Base-by-base conservation (phyloP, 148 eudicot species). In the Nyssa sinensis region DNA sequence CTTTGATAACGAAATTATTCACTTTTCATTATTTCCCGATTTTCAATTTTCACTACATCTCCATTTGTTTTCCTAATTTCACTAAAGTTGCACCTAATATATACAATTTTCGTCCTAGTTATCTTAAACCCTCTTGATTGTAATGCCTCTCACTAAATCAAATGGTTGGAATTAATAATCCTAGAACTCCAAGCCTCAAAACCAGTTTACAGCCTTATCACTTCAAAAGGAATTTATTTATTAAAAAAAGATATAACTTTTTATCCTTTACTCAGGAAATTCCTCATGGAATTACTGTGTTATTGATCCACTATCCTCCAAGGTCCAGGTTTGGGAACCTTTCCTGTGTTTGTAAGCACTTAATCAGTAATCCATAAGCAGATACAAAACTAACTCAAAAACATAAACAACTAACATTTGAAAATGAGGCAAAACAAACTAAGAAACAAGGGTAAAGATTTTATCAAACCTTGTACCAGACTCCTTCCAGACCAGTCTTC, bases 401-500 rank as follows among this genome's bases (percentile, higher is more conserved):
- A 30, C 44, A 49, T 17, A 33, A 21, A 35, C 5, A 7, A 66
- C 1, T 17, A 35, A n/a, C 59, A 13, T 5, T 12, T 27, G 11
- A 53, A 25, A 57, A 3, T 12, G 60, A 66, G 27, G 67, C 35
- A 34, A 21, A 25, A 16, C 37, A 55, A 70, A 55, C 44, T 19
- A 71, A 66, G 21, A 23, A 55, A 55, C 5, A 62, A 29, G 67
- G 23, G 7, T 28, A 71, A 23, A 59, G 60, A 13, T 65, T 53
- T 51, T 27, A 58, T 24, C 51, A 25, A 62, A 94, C 98, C 98
- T 95, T 95, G 78, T 87, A 95, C 98, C 98, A 95, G 74, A 88
- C 90, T 66, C 98, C 97, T 73, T 95, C 97, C 55, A 95, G 92
- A 74, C 98, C 98, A 55, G 97, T 88, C 77, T 89, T 95, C 98